phyloP scores from a whole-genome alignment of 2,329 filamentous ascomycete species.

The Boeremia lycopersici region DNA sequence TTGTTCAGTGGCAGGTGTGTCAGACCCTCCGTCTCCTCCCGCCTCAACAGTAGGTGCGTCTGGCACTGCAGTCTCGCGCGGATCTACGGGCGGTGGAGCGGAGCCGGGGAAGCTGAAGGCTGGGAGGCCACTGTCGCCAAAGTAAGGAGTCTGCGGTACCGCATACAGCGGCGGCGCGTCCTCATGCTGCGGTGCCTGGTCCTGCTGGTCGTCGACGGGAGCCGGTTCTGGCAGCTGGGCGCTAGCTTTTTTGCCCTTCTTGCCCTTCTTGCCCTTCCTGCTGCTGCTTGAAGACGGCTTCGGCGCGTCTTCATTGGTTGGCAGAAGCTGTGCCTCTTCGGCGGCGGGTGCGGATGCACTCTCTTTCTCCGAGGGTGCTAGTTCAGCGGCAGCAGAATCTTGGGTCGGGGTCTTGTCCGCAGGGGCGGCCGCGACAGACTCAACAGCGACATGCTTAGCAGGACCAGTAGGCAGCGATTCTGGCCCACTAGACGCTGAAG shows the following conservation, averaged over 20 bases:
- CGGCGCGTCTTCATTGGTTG: neutral
- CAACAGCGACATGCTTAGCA: neutral
- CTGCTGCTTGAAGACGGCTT: neutral
- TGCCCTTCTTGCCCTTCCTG: constrained; percentile 18
- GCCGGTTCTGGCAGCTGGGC: constrained; percentile 1
- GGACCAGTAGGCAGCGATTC: neutral
- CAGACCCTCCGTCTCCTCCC: neutral
- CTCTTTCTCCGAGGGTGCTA: neutral
- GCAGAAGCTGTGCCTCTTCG: neutral
- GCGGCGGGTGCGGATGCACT: neutral
- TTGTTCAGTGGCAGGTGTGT: too few species aligned
- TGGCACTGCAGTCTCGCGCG: neutral
- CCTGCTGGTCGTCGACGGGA: neutral
- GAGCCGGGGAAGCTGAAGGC: constrained; percentile 1
- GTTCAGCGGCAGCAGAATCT: neutral
- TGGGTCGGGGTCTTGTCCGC: neutral
- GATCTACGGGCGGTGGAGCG: neutral
- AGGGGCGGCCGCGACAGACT: neutral
- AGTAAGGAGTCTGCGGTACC: constrained; percentile 1
- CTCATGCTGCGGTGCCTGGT: neutral
- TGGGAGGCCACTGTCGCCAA: constrained; percentile 7
- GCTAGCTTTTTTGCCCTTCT: constrained; percentile 33
- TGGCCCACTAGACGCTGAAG: neutral
- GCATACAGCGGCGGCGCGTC: neutral
- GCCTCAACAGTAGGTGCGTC: neutral